These are phyloP conservation scores for Geotrichum histeridarum DNA, from an alignment of 1,139 yeast species.

Conservation along the genomic window DNA sequence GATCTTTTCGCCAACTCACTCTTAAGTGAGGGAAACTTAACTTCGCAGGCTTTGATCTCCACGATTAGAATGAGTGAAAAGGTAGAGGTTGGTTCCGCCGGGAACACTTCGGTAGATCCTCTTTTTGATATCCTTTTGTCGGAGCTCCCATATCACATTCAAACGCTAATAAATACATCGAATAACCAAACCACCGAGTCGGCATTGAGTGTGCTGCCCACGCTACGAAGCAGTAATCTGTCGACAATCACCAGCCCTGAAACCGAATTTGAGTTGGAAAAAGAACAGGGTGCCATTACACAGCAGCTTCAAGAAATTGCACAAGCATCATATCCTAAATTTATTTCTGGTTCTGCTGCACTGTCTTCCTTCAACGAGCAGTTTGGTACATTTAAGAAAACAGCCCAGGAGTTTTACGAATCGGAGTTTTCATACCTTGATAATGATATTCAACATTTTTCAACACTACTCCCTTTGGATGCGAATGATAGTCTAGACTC, in stretches of 20 bases:
- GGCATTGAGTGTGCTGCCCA: conserved; percentile 9
- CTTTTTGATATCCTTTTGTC: conserved; percentile 27
- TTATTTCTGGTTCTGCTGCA: conserved; percentile 28
- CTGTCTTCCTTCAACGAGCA: conserved; percentile 20
- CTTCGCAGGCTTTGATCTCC: background rate
- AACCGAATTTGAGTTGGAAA: conserved; percentile 8
- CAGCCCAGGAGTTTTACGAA: conserved; percentile 19
- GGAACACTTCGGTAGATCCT: conserved; percentile 23
- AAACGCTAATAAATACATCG: background rate
- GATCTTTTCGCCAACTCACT: too few species aligned
- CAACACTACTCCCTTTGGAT: background rate
- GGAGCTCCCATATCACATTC: conserved; percentile 23
- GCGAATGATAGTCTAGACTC: conserved; percentile 2
- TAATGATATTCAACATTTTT: conserved; percentile 15
- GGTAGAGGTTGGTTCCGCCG: background rate
- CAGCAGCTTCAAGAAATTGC: conserved; percentile 9
- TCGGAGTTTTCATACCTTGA: conserved; percentile 16
- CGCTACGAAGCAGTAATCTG: conserved; percentile 8
- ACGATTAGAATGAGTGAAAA: background rate
- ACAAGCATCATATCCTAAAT: conserved; percentile 8
- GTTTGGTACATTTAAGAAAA: conserved; percentile 23
- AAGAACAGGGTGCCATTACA: conserved; percentile 6
- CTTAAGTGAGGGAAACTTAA: background rate
- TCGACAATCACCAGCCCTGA: conserved; percentile 7
- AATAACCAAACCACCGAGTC: background rate